phyloP scores from a whole-genome alignment of 306 rosid genomes.

The Cicer arietinum region DNA sequence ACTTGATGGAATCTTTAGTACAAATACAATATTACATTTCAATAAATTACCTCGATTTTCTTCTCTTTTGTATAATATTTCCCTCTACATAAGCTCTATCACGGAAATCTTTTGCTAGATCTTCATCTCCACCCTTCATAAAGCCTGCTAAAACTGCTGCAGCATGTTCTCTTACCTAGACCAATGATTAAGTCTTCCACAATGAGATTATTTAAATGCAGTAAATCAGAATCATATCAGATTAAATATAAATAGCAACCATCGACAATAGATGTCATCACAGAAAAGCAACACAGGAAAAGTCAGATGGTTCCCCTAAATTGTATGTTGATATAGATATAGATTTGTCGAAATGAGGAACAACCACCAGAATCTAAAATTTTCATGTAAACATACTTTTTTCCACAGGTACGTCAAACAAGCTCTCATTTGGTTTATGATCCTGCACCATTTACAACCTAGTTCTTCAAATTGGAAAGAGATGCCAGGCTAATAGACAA shows the following conservation, averaged over 20 bases:
- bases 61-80: slow-evolving; percentile 64
- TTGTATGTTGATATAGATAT: slow-evolving; percentile 22
- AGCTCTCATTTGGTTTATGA: slow-evolving; percentile 9
- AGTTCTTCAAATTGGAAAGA: slow-evolving; percentile 14
- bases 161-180: slow-evolving; percentile 94
- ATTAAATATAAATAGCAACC: slow-evolving; percentile 18
- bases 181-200: slow-evolving; percentile 41
- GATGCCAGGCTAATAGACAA: slow-evolving; percentile 1
- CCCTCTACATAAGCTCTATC: slow-evolving; percentile 80
- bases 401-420: slow-evolving; percentile 31
- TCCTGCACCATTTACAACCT: slow-evolving; percentile 23
- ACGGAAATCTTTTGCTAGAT: slow-evolving; percentile 84
- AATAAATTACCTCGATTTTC: slow-evolving; percentile 67
- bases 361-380: slow-evolving; percentile 11
- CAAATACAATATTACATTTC: not conserved
- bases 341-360: slow-evolving; percentile 17
- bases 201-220: slow-evolving; percentile 37
- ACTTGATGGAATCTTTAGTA: slow-evolving; percentile 22
- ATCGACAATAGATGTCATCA: slow-evolving; percentile 29
- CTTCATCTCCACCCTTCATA: slow-evolving; percentile 98
- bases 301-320: slow-evolving; percentile 31
- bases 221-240: slow-evolving; percentile 15
- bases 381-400: slow-evolving; percentile 1
- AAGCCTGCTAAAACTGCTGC: slow-evolving; percentile 98
- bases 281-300: slow-evolving; percentile 32